phyloP scores from a whole-genome alignment of 306 rosid genomes.

The Vachellia collinsii region DNA sequence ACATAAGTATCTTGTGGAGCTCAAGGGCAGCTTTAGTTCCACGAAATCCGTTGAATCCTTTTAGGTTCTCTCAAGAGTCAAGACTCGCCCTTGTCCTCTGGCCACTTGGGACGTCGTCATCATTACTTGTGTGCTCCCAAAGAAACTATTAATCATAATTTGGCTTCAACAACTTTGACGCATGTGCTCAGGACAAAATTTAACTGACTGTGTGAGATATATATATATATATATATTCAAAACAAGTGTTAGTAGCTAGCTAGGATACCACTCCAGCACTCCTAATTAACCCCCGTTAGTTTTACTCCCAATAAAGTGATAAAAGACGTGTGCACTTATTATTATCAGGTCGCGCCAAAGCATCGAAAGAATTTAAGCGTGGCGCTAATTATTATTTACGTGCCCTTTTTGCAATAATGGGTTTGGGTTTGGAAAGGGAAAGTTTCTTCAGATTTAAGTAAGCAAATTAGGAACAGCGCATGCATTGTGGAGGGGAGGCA shows the following conservation, averaged over 20 bases:
- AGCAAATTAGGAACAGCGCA: constrained; percentile 43
- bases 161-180: constrained; percentile 41
- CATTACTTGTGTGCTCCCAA: constrained; percentile 33
- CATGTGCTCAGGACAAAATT: constrained; percentile 48
- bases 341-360: constrained; percentile 32
- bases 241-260: too few species aligned
- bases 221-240: too few species aligned
- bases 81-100: too few species aligned
- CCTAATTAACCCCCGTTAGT: too few species aligned
- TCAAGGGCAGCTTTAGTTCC: constrained; percentile 37
- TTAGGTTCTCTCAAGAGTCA: constrained; percentile 29
- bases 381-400: constrained; percentile 19
- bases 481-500: constrained; percentile 39
- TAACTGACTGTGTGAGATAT: constrained; percentile 37
- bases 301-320: constrained; percentile 20
- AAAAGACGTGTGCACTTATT: neutral
- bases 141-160: constrained; percentile 39
- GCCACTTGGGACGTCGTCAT: constrained; percentile 7
- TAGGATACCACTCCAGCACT: too few species aligned
- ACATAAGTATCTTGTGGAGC: constrained; percentile 31
- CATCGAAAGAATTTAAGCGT: constrained; percentile 50
- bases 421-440: constrained; percentile 12
- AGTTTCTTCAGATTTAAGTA: constrained; percentile 45
- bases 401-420: neutral
- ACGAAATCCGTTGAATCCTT: constrained; percentile 40